Base-by-base conservation (phyloP, 1,284 basidiomycete species). In the Apiotrichum montevideense region DNA sequence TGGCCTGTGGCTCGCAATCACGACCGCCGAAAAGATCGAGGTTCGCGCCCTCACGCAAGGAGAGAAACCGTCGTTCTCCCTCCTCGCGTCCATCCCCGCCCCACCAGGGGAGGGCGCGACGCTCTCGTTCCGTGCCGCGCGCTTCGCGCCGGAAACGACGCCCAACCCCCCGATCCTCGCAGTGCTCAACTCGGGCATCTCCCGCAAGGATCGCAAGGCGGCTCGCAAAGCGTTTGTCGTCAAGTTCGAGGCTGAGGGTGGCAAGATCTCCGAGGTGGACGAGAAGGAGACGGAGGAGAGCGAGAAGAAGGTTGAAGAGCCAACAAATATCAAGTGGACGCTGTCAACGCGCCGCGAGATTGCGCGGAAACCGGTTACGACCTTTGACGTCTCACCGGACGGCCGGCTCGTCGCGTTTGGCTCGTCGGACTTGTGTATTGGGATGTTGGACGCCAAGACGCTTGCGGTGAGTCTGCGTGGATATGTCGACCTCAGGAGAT, bases 381-480 rank as follows among this genome's bases (percentile, higher is more conserved):
- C 86, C 63, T 87, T 96, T 70, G 90, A 92, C 68, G 76, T 92
- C 51, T 93, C 89, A 89, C 88, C 83, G 42, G 84, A 93, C 68
- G 95, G 96, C 0, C 84, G 81, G 56, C 79, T 90, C 44, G 75
- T 98, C 6, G 91, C 88, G 0, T 92, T 86, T 67, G 94, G 93
- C 4, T 86, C 85, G 6, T 94, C 93, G 9, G 92, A 98, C 74
- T 80, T 90, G 49, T 86, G 85, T 41, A 84, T 98, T 56, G 87
- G 90, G 11, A 80, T 98, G 52, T 73, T 98, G 43, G 93, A 98
- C 71, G 82, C 90, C 3, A 80, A 79, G 55, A 91, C 85, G 1
- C 76, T 98, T 39, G 81, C 83, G 48, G 93, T 95, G 72, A 71
- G 87, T 51, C 4, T 50, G 90, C 94, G 72, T 69, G 86, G 78